These are phyloP conservation scores for Umbelopsis sp. DNA, from an alignment of 192 early-diverging fungal species.

Conservation along the genomic window DNA sequence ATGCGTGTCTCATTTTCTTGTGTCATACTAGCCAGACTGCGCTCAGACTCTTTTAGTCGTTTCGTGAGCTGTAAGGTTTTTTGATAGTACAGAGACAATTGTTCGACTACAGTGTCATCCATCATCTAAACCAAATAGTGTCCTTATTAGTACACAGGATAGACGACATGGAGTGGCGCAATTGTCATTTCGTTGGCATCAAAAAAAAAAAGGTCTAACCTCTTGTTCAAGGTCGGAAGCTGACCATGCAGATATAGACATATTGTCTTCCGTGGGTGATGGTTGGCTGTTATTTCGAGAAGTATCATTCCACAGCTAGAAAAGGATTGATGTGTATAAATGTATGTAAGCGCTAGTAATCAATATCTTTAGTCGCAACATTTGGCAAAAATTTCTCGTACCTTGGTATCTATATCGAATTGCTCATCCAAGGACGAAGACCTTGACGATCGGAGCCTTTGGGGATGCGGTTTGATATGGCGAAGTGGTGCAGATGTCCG, in stretches of 20 bases:
- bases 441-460: neutral
- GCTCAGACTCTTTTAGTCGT: conserved; percentile 45
- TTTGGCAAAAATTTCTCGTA: neutral
- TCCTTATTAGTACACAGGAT: neutral
- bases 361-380: too few species aligned
- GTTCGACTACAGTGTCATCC: conserved; percentile 26
- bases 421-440: neutral
- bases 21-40: conserved; percentile 42
- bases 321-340: neutral
- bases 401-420: conserved; percentile 9
- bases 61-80: conserved; percentile 41
- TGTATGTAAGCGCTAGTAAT: too few species aligned
- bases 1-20: conserved; percentile 50
- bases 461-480: neutral
- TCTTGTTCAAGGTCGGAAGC: conserved; percentile 14
- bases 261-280: conserved; percentile 2
- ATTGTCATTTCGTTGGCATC: too few species aligned
- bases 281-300: neutral
- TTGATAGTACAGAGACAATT: conserved; percentile 36
- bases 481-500: conserved; percentile 17
- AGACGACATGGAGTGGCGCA: too few species aligned
- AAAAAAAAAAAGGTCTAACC: neutral
- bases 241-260: conserved; percentile 6
- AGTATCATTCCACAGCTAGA: neutral
- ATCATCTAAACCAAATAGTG: neutral